Conservation (phyloP, 2,329 filamentous ascomycete species). For the Rosellinia necatrix region DNA sequence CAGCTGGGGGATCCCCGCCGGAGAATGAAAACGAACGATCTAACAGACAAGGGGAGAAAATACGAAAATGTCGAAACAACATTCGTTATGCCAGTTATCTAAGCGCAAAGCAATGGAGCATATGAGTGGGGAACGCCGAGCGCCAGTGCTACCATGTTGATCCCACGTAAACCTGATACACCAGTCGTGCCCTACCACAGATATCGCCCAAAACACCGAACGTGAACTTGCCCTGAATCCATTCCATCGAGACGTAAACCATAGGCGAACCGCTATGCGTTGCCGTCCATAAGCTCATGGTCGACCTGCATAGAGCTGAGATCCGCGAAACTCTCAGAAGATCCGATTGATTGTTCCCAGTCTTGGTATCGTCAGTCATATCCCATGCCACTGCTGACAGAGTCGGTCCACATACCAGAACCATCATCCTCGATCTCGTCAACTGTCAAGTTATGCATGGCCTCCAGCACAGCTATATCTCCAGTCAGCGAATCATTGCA, state of each 20-base stretch:
- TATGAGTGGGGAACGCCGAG: slow-evolving; percentile 28
- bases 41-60: too few relatives aligned
- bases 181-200: slow-evolving; percentile 1
- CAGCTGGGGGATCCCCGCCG: not conserved
- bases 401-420: slow-evolving; percentile 59
- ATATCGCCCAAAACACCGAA: slow-evolving; percentile 11
- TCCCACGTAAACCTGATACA: slow-evolving; percentile 20
- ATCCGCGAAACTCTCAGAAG: slow-evolving; percentile 60
- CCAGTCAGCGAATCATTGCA: slow-evolving; percentile 19
- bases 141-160: slow-evolving; percentile 30
- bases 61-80: slow-evolving; percentile 16
- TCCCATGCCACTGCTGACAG: slow-evolving; percentile 42
- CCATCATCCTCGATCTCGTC: slow-evolving; percentile 63
- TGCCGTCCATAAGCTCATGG: slow-evolving; percentile 25
- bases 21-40: not conserved
- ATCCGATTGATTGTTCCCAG: slow-evolving; percentile 60
- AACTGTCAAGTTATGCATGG: slow-evolving; percentile 59
- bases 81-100: slow-evolving; percentile 14
- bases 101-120: slow-evolving; percentile 19
- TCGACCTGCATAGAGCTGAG: slow-evolving; percentile 48
- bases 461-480: slow-evolving; percentile 47
- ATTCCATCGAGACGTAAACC: not conserved
- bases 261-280: slow-evolving; percentile 3
- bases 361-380: slow-evolving; percentile 50
- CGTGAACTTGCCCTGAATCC: not conserved